Base-by-base conservation (phyloP, 257 asterid genomes). In the Solanum etuberosum region DNA sequence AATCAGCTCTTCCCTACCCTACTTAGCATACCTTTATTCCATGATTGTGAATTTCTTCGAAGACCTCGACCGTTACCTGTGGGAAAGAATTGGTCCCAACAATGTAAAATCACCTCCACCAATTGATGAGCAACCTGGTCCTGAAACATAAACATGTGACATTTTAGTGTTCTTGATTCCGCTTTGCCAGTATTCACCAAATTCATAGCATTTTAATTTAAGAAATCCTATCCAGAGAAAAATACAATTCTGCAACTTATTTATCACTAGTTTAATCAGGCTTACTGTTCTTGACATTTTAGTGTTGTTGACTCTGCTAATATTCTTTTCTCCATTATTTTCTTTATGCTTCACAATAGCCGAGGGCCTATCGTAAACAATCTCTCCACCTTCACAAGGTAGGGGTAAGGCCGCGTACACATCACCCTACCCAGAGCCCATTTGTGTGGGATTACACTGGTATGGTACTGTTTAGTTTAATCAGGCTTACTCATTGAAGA, bases 21-120 rank as follows among this genome's bases (percentile, higher is more conserved):
- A 63, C 38, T 23, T 40, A n/a, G 9, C 85, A 85, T 29, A 95
- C 98, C 99, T 95, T 90, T 97, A 91, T 97, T 97, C 98, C 98
- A 97, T 7, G 99, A 94, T 86, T 91, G 92, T 72, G 93, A 91
- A 89, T 97, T 97, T 81, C 90, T 87, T 31, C 91, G 90, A 70
- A 97, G 98, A 85, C 94, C 92, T 87, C 96, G 91, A 13, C 98
- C 98, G 70, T 97, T 96, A 2, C 98, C 98, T 81, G 82, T 89
- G 35, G 99, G 98, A 89, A 90, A 95, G 91, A 97, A 97, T 5
- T 5, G 99, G 98, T 65, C 98, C 99, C 59, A 97, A 86, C 83
- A 93, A 98, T 4, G 99, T 95, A 92, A 97, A 95, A 43, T 98
- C 99, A 42, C 96, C 99, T 38, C 99, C 98, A 25, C 98, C 99